Percentiles rank a stretch among this genome's conserved stretches.
These are phyloP conservation scores for Neurospora crassa DNA, from an alignment of 2,329 filamentous ascomycete species.

Conservation along the genomic window DNA sequence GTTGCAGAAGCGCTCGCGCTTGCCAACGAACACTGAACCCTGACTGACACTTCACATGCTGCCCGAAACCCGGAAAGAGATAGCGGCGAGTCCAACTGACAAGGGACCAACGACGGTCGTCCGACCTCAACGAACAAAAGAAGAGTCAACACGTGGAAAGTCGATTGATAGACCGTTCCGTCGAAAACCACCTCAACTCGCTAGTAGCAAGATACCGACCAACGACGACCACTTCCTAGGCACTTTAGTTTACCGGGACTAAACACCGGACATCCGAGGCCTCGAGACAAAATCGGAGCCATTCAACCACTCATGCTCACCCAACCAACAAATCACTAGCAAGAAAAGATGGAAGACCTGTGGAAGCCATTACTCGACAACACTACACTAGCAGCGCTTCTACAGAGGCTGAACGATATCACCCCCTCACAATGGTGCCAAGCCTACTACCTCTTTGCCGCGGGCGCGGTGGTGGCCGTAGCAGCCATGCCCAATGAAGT, in stretches of 20 bases:
- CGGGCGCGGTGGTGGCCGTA: slow-evolving; percentile 31
- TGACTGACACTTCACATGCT: not conserved
- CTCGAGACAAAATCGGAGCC: not conserved
- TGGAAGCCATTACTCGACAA: not conserved
- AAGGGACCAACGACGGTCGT: not conserved
- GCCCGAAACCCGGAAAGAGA: not conserved
- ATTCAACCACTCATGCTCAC: not conserved
- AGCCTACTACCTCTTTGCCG: slow-evolving; percentile 35
- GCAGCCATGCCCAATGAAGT: slow-evolving; percentile 34
- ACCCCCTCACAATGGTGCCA: slow-evolving; percentile 30
- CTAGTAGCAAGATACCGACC: not conserved
- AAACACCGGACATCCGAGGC: not conserved
- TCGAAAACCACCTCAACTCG: not conserved
- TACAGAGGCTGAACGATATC: slow-evolving; percentile 1
- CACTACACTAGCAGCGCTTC: not conserved
- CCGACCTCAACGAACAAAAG: not conserved
- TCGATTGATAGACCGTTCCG: not conserved
- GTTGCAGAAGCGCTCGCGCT: not conserved
- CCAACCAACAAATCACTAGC: not conserved
- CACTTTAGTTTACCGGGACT: not conserved
- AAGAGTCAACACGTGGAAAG: not conserved
- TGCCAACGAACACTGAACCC: not conserved
- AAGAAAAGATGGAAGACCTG: not conserved
- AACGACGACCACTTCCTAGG: not conserved
- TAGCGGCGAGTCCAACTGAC: not conserved